Evolutionary conservation across 306 rosid species (phyloP).

Genomic region (Ammopiptanthus mongolicus): DNA sequence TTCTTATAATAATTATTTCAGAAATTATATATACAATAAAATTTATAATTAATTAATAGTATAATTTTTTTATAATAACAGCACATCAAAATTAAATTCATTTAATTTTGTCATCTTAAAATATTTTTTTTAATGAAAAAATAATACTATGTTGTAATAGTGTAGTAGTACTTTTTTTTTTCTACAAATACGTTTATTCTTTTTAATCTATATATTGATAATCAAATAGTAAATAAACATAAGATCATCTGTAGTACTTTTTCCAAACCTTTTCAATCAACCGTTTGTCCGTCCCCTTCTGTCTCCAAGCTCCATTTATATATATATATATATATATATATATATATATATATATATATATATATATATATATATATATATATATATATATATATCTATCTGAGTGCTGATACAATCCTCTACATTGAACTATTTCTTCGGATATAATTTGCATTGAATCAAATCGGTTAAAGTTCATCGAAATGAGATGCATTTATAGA

Average conservation of each 20-base stretch:
- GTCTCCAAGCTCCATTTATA: background rate
- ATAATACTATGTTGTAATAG: background rate
- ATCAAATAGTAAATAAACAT: background rate
- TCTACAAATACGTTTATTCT: background rate
- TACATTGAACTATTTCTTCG: background rate
- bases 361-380: too few relatives aligned
- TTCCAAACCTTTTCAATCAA: conserved; percentile 1
- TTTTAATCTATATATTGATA: background rate
- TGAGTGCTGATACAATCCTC: conserved; percentile 3
- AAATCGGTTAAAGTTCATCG: background rate
- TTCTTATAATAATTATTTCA: too few relatives aligned
- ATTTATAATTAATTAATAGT: too few relatives aligned
- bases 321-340: too few relatives aligned
- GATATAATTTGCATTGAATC: background rate
- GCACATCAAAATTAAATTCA: too few relatives aligned
- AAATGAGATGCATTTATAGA: background rate
- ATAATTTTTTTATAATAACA: too few relatives aligned
- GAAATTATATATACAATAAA: too few relatives aligned
- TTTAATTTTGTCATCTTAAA: too few relatives aligned
- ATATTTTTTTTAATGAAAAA: too few relatives aligned
- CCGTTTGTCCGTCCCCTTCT: background rate
- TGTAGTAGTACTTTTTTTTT: too few relatives aligned
- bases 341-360: too few relatives aligned
- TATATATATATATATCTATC: too few relatives aligned
- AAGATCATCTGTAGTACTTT: background rate